Base-by-base conservation (phyloP, 2,329 filamentous ascomycete species). In the Trichophyton schoenleinii region DNA sequence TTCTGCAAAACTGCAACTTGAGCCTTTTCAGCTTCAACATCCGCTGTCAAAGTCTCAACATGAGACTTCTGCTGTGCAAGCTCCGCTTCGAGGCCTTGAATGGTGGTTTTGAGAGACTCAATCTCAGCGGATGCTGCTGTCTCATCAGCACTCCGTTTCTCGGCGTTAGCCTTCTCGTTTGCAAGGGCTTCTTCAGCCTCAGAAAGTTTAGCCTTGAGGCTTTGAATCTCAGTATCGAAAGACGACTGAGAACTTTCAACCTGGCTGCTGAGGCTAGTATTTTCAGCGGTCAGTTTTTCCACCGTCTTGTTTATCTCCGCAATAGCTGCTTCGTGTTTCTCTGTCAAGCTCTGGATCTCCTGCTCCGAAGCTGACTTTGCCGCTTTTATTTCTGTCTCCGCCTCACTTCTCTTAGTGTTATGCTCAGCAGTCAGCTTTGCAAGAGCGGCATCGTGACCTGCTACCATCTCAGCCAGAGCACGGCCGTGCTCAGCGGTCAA, bases 1-100 rank as follows among this genome's bases (percentile, higher is more conserved):
- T 72, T 70, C 59, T 75, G 71, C 7, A 78, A 67, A 8, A 68
- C 67, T 49, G 72, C 70, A 0, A 72, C 72, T 62, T 75, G 70
- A 31, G 63, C 60, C 34, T 63, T 63, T 59, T 64, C 63, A 13
- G 62, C 61, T 58, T 68, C 64, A 0, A 68, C 41, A 44, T 66
- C 64, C 18, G 62, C 62, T 42, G 52, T 62, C 6, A 65, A 58
- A 7, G 58, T 36, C 60, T 63, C 61, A 36, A 67, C 59, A 20
- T 42, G 57, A 22, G 28, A 31, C 31, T 61, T 63, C 57, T 63
- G 62, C 42, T 64, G 58, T 22, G 60, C 36, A n/a, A 64, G 41
- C 38, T 68, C 63, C 13, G 64, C 58, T 22, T 68, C 62, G 31
- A 66, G 61, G 11, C 62, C 53, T 49, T 63, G 63, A 25, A 64